These are phyloP conservation scores for Podila epicladia DNA, from an alignment of 192 early-diverging fungal genomes.

Conservation along the genomic window DNA sequence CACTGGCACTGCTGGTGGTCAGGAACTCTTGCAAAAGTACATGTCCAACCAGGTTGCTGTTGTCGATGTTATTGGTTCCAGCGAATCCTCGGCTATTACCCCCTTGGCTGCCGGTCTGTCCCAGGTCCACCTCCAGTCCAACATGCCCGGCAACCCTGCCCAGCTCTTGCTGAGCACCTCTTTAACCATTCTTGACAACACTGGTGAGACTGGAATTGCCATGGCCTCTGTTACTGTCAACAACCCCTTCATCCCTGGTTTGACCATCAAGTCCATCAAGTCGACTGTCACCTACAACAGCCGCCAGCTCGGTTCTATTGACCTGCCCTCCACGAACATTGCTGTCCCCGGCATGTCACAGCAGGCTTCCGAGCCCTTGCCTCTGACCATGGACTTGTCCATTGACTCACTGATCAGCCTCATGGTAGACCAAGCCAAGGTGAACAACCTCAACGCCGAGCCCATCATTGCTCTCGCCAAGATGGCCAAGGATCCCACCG, in stretches of 20 bases:
- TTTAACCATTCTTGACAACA: conserved; percentile 55
- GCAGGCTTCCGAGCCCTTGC: conserved; percentile 41
- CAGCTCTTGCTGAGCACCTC: conserved; percentile 55
- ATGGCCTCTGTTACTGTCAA: conserved; percentile 58
- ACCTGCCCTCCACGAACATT: conserved; percentile 54
- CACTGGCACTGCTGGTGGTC: conserved; percentile 53
- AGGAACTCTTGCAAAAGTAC: conserved; percentile 61
- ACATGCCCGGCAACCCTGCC: conserved; percentile 59
- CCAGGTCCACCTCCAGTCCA: conserved; percentile 51
- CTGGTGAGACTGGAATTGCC: conserved; percentile 56
- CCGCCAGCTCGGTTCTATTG: conserved; percentile 57
- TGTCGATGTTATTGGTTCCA: conserved; percentile 56
- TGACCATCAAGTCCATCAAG: conserved; percentile 60
- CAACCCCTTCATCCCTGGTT: conserved; percentile 62
- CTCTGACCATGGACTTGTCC: conserved; percentile 62
- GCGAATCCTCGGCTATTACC: conserved; percentile 53
- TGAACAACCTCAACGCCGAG: conserved; percentile 53
- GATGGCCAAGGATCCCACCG: conserved; percentile 49
- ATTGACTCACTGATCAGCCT: conserved; percentile 58
- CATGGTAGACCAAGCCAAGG: conserved; percentile 55
- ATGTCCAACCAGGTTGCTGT: conserved; percentile 54
- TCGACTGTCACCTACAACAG: conserved; percentile 58
- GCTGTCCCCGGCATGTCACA: conserved; percentile 52
- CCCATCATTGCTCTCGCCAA: conserved; percentile 56
- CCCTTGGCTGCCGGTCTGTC: conserved; percentile 58